phyloP scores from a whole-genome alignment of 1,284 basidiomycete species.

The Heterobasidion occidentale region DNA sequence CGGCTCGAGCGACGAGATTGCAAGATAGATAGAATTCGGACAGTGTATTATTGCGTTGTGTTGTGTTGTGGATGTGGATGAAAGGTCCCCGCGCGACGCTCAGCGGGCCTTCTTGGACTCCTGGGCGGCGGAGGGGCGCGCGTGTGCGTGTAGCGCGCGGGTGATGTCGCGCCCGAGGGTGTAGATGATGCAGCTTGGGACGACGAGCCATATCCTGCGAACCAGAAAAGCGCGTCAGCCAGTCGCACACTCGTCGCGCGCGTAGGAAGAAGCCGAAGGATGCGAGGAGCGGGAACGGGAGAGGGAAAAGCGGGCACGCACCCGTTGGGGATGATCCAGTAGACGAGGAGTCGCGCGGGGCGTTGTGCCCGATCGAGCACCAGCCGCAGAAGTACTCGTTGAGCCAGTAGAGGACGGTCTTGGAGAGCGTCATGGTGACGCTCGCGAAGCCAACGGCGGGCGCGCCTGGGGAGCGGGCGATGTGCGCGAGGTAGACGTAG shows the following conservation, averaged over 20 bases:
- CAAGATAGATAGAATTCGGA: too few species aligned
- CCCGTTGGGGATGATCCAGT: constrained; percentile 79
- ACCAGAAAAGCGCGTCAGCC: neutral
- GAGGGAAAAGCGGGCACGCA: constrained; percentile 32
- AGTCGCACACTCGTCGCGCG: neutral
- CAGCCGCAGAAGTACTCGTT: constrained; percentile 70
- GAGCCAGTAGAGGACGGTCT: constrained; percentile 78
- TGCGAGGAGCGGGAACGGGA: too few species aligned
- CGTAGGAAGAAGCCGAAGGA: too few species aligned
- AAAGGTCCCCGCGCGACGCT: neutral
- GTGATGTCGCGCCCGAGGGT: constrained; percentile 52
- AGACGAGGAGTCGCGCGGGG: constrained; percentile 41
- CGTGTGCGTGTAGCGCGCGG: constrained; percentile 13
- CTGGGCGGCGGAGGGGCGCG: too few species aligned
- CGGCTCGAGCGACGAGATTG: too few species aligned
- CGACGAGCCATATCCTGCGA: constrained; percentile 61
- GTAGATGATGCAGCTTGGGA: constrained; percentile 52
- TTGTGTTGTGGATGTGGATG: neutral
- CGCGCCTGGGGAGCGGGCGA: constrained; percentile 49
- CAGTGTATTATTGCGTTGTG: neutral
- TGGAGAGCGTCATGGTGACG: constrained; percentile 72
- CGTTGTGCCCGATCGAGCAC: constrained; percentile 76
- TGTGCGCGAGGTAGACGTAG: constrained; percentile 73
- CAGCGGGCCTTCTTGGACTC: neutral
- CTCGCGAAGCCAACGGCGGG: constrained; percentile 71